These are phyloP conservation scores for Mangifera indica DNA, from an alignment of 345 rosid species.

Conservation along the genomic window DNA sequence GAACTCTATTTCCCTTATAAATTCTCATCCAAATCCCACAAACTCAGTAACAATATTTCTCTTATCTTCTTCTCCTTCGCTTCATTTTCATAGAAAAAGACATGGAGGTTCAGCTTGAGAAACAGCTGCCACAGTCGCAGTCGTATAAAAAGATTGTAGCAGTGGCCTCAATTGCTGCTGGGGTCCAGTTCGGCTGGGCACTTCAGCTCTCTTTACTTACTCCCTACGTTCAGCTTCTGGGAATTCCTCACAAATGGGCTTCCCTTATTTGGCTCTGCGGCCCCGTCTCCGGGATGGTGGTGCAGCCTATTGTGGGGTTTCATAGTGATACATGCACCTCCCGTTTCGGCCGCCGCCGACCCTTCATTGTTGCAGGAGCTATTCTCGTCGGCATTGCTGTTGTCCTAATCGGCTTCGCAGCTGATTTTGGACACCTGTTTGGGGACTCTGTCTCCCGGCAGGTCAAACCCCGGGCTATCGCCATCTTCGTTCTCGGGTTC, in stretches of 20 bases:
- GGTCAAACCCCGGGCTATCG: constrained; percentile 63
- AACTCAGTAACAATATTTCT: not conserved
- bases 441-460: constrained; percentile 42
- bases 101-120: not conserved
- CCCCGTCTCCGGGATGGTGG: constrained; percentile 82
- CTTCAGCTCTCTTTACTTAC: constrained; percentile 81
- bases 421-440: constrained; percentile 60
- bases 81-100: too few species aligned
- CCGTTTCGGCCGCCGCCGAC: constrained; percentile 85
- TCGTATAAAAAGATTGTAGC: constrained; percentile 45
- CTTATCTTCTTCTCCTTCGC: too few species aligned
- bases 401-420: constrained; percentile 77
- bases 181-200: constrained; percentile 95
- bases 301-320: constrained; percentile 87
- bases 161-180: constrained; percentile 82
- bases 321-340: constrained; percentile 74
- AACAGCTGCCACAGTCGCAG: not conserved
- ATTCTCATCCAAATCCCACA: not conserved
- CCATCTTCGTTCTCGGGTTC: constrained; percentile 66
- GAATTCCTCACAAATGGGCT: constrained; percentile 86
- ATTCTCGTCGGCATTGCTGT: constrained; percentile 54
- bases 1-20: not conserved
- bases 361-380: constrained; percentile 66
- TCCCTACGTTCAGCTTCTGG: constrained; percentile 81
- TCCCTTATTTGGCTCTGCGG: constrained; percentile 92